Evolutionary conservation across 257 asterid genomes (phyloP), one percentile per base, ranked within the genome.

Genomic region (Solanum virginianum): DNA sequence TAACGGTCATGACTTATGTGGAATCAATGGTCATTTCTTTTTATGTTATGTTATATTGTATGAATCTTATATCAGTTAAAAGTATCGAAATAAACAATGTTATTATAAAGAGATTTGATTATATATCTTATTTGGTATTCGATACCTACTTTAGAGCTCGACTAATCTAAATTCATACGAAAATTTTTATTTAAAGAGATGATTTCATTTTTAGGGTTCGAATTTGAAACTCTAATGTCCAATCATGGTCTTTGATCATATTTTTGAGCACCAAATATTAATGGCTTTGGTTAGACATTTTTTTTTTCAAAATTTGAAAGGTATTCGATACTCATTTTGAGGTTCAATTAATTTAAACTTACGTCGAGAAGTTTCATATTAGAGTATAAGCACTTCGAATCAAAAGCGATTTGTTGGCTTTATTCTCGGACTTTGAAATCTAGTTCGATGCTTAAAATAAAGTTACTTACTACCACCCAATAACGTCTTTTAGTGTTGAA

Each of bases 371-470:
- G 0, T 3, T 6, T 6, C 0, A 65, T 2, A 8, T 66, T 15
- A 32, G 0, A 1, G 5, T 4, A 7, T 66, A 32, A 66, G 1
- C 12, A 1, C 0, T 66, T 32, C 8, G 7, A 15, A 66, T 66
- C n/a, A 66, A 29, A 3, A 0, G 1, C 8, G 0, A 59, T 10
- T 0, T 1, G 0, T 1, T 10, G 36, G 24, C 70, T 24, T 65
- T 5, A 65, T 22, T 24, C 14, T 62, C 11, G 11, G 2, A 2
- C 3, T 5, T 22, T 0, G 3, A 62, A 62, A 60, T 59, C 26
- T 0, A 57, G 20, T 17, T 3, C 2, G 1, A 1, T 18, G 0
- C 1, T 56, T 56, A 56, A 18, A 56, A 55, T 55, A n/a, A 0
- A 16, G 10, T 18, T 56, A 0, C 5, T 62, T 62, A 62, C 6